Percentiles rank a stretch among this genome's conserved stretches.
These are phyloP conservation scores for Lepidium didymum DNA, from an alignment of 345 rosid species.

Conservation along the genomic window DNA sequence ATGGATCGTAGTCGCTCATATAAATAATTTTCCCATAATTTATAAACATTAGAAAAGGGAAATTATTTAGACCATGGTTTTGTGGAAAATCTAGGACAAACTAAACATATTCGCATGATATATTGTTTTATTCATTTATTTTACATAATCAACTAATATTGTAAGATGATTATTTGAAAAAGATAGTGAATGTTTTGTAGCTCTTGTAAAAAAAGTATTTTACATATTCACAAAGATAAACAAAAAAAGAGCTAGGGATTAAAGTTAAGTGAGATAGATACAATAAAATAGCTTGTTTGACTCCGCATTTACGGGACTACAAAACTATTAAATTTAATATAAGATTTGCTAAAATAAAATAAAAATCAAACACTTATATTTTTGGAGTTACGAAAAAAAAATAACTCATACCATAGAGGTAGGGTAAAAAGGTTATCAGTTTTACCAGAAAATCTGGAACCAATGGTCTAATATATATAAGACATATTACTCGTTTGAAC, in stretches of 20 bases:
- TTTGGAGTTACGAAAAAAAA: not conserved
- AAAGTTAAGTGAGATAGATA: not conserved
- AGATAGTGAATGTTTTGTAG: not conserved
- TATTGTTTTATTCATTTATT: not conserved
- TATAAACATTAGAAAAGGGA: not conserved
- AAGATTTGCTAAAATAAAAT: not conserved
- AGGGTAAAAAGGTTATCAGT: slow-evolving; percentile 8
- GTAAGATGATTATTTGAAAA: not conserved
- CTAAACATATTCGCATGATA: slow-evolving; percentile 10
- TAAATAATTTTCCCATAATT: no score
- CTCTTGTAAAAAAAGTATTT: not conserved
- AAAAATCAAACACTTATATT: not conserved
- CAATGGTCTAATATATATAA: slow-evolving; percentile 4
- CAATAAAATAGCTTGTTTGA: slow-evolving; percentile 3
- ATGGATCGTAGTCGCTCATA: slow-evolving; percentile 21
- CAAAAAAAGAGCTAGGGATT: not conserved
- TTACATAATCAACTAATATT: not conserved
- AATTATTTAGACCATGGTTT: not conserved
- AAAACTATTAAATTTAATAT: not conserved
- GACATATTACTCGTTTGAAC: slow-evolving; percentile 4
- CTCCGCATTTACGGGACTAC: slow-evolving; percentile 19
- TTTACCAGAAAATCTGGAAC: slow-evolving; percentile 26
- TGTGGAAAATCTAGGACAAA: not conserved
- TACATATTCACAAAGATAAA: not conserved
- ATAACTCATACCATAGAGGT: not conserved